A percentile compares a stretch with the other conserved stretches of the same genome.
Evolutionary conservation across 2,329 filamentous ascomycete species (phyloP).

Genomic region (Arthrobotrys megalospora): DNA sequence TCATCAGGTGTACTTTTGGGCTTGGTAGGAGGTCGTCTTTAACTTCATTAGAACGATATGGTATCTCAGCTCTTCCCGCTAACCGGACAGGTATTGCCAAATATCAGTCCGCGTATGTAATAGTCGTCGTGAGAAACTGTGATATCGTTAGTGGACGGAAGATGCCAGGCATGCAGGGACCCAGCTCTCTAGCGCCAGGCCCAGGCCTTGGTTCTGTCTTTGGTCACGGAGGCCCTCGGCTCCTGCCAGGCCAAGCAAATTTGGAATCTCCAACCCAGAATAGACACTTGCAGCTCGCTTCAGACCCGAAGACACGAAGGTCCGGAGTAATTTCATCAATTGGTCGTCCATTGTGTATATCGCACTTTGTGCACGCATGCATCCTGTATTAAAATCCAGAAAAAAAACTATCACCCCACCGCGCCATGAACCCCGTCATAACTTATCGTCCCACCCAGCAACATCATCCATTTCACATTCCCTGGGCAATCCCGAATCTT

Average conservation of each 20-base stretch:
- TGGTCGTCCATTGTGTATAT: background rate
- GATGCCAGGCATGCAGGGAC: conserved; percentile 31
- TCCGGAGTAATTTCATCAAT: conserved; percentile 12
- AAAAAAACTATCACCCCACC: conserved; percentile 1
- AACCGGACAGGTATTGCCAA: background rate
- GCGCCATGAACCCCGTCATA: conserved; percentile 16
- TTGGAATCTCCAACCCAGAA: conserved; percentile 22
- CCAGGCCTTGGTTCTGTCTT: conserved; percentile 31
- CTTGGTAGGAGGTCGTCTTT: background rate
- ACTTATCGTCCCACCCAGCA: background rate
- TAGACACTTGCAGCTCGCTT: conserved; percentile 23
- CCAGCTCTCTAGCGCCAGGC: conserved; percentile 29
- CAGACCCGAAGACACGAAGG: conserved; percentile 6
- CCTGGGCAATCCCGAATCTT: background rate
- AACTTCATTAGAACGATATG: background rate
- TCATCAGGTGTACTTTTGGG: background rate
- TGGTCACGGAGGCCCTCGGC: conserved; percentile 21
- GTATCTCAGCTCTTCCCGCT: background rate
- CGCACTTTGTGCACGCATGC: background rate
- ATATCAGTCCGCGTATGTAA: background rate
- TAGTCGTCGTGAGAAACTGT: background rate
- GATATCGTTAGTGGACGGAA: conserved; percentile 21
- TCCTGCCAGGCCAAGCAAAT: conserved; percentile 27
- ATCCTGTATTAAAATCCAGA: background rate
- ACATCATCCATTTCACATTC: background rate